Percentiles rank a stretch among this genome's conserved stretches.
Evolutionary conservation across 2,329 filamentous ascomycete genomes (phyloP).

Genomic region (Penicillium digitatum): DNA sequence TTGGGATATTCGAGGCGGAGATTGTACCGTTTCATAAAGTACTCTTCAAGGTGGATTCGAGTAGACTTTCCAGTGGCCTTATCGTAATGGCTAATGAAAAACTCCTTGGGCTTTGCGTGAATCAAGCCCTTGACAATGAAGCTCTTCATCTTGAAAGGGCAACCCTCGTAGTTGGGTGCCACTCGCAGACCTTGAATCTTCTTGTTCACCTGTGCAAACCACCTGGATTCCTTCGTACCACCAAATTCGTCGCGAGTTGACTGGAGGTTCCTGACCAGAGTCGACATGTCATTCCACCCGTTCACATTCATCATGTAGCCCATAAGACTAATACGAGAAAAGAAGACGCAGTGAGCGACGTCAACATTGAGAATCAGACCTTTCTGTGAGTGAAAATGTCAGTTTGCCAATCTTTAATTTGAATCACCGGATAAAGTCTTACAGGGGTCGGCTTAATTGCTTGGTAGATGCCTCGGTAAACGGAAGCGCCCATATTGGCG

Average conservation of each 20-base stretch:
- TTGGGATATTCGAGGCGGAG: conserved; percentile 43
- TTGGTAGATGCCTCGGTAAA: conserved; percentile 84
- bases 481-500: conserved; percentile 57
- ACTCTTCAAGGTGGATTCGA: conserved; percentile 57
- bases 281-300: conserved; percentile 29
- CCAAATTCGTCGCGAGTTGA: conserved; percentile 25
- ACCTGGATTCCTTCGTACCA: conserved; percentile 20
- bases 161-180: conserved; percentile 35
- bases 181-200: conserved; percentile 39
- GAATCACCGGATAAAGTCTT: conserved; percentile 18
- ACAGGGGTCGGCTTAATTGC: conserved; percentile 72
- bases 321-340: conserved; percentile 49
- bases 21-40: conserved; percentile 53
- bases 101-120: conserved; percentile 38
- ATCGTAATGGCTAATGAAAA: conserved; percentile 43
- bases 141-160: conserved; percentile 34
- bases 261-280: conserved; percentile 27
- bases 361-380: conserved; percentile 82
- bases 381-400: conserved; percentile 41
- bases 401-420: not conserved
- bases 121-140: conserved; percentile 53
- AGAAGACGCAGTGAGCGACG: conserved; percentile 88
- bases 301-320: conserved; percentile 35
- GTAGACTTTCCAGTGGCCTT: conserved; percentile 40
- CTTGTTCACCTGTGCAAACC: conserved; percentile 3